A percentile compares a stretch with the other conserved stretches of the same genome.
These are phyloP conservation scores for Antarctomyces pellizariae DNA, from an alignment of 495 filamentous ascomycete species.

Conservation along the genomic window DNA sequence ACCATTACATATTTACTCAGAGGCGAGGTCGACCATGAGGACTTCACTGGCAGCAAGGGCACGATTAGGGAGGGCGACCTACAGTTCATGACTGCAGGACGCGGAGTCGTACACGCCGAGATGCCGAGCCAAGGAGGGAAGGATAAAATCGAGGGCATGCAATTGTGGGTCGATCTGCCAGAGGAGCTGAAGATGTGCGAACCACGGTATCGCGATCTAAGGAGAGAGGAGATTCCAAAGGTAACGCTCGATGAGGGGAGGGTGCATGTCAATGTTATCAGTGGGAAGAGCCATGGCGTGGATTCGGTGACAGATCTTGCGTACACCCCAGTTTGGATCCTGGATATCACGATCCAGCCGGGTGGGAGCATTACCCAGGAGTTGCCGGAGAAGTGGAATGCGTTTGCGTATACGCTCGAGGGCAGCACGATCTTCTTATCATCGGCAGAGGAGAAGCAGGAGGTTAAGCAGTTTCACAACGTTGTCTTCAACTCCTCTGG, in stretches of 20 bases:
- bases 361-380: slow-evolving; percentile 52
- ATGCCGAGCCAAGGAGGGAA: slow-evolving; percentile 74
- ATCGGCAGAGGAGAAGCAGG: slow-evolving; percentile 25
- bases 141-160: slow-evolving; percentile 57
- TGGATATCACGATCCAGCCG: slow-evolving; percentile 65
- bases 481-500: slow-evolving; percentile 37
- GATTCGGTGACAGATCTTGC: slow-evolving; percentile 75
- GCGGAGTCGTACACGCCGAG: slow-evolving; percentile 87
- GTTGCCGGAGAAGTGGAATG: slow-evolving; percentile 68
- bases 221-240: slow-evolving; percentile 49
- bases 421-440: slow-evolving; percentile 50
- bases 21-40: slow-evolving; percentile 82
- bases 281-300: slow-evolving; percentile 56
- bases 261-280: slow-evolving; percentile 73
- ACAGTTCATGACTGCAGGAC: slow-evolving; percentile 94
- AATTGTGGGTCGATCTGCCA: slow-evolving; percentile 88
- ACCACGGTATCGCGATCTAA: slow-evolving; percentile 73
- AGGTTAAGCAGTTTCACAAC: slow-evolving; percentile 56
- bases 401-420: slow-evolving; percentile 63
- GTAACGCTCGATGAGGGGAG: slow-evolving; percentile 43
- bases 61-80: slow-evolving; percentile 70
- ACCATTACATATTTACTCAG: slow-evolving; percentile 79
- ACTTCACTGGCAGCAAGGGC: slow-evolving; percentile 75
- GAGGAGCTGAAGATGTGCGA: slow-evolving; percentile 63
- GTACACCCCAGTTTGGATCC: slow-evolving; percentile 85